A percentile compares a stretch with the other conserved stretches of the same genome.
Conservation (phyloP, 2,329 filamentous ascomycete genomes). For the Fusarium concolor region DNA sequence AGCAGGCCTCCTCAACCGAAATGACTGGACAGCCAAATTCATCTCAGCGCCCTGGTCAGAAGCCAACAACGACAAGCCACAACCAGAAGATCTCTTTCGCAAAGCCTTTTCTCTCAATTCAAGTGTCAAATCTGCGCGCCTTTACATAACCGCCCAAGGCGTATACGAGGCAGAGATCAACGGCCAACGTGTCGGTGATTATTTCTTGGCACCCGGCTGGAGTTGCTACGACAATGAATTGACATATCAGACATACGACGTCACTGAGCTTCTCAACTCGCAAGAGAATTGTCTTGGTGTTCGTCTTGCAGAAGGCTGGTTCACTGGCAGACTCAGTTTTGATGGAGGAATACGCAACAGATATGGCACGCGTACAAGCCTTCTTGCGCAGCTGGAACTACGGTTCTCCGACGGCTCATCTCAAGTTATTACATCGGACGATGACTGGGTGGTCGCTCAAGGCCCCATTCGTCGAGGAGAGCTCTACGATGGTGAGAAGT, state of each 20-base stretch:
- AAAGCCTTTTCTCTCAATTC: slow-evolving; percentile 2
- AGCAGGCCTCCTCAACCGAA: slow-evolving; percentile 20
- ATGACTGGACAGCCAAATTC: slow-evolving; percentile 24
- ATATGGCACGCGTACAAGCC: slow-evolving; percentile 54
- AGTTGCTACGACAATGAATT: slow-evolving; percentile 61
- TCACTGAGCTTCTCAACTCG: slow-evolving; percentile 54
- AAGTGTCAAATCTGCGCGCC: slow-evolving; percentile 10
- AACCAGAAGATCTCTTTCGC: slow-evolving; percentile 36
- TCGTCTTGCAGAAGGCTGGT: slow-evolving; percentile 63
- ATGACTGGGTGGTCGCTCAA: slow-evolving; percentile 52
- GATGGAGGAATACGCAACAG: slow-evolving; percentile 45
- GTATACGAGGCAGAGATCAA: slow-evolving; percentile 61
- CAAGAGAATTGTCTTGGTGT: slow-evolving; percentile 34
- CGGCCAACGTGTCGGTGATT: slow-evolving; percentile 53
- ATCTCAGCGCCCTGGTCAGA: slow-evolving; percentile 39
- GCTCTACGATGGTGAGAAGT: slow-evolving; percentile 66
- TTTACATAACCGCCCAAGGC: slow-evolving; percentile 61
- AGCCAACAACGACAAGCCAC: slow-evolving; percentile 19
- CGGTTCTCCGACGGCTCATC: slow-evolving; percentile 48
- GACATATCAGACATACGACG: slow-evolving; percentile 65
- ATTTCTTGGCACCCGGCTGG: slow-evolving; percentile 64
- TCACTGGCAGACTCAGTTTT: slow-evolving; percentile 52
- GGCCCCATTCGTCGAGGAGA: slow-evolving; percentile 54
- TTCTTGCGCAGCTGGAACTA: slow-evolving; percentile 56
- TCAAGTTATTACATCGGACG: slow-evolving; percentile 51